Evolutionary conservation across 2,329 filamentous ascomycete species (phyloP).

Genomic region (Elsinoe fawcettii): DNA sequence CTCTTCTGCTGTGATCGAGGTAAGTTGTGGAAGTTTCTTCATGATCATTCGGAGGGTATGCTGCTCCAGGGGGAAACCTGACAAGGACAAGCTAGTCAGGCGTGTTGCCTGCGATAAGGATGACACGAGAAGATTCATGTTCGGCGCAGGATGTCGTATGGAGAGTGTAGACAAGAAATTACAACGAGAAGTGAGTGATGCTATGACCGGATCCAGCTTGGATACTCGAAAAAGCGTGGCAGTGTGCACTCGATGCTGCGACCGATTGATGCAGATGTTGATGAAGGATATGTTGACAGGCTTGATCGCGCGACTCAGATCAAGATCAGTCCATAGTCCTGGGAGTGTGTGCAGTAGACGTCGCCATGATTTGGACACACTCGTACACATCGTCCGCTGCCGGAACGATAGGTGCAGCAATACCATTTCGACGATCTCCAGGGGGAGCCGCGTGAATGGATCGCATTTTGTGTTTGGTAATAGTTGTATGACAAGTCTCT

Average conservation of each 20-base stretch:
- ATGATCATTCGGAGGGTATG: background rate
- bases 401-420: conserved; percentile 46
- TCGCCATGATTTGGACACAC: conserved; percentile 51
- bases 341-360: conserved; percentile 42
- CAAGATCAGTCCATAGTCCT: conserved; percentile 46
- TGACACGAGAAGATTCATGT: background rate
- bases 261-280: conserved; percentile 36
- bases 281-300: conserved; percentile 37
- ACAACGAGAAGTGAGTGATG: conserved; percentile 33
- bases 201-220: conserved; percentile 33
- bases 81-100: conserved; percentile 14
- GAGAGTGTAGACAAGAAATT: conserved; percentile 28
- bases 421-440: conserved; percentile 47
- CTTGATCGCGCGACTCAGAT: conserved; percentile 41
- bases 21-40: background rate
- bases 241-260: conserved; percentile 30
- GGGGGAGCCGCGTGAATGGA: conserved; percentile 46
- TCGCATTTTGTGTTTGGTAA: conserved; percentile 40
- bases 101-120: conserved; percentile 15
- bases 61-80: background rate
- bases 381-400: conserved; percentile 42
- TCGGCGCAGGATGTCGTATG: conserved; percentile 22
- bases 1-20: background rate
- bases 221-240: conserved; percentile 32
- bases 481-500: conserved; percentile 37